Evolutionary conservation across 2,329 filamentous ascomycete genomes (phyloP).

Genomic region (Xylariaceae sp.): DNA sequence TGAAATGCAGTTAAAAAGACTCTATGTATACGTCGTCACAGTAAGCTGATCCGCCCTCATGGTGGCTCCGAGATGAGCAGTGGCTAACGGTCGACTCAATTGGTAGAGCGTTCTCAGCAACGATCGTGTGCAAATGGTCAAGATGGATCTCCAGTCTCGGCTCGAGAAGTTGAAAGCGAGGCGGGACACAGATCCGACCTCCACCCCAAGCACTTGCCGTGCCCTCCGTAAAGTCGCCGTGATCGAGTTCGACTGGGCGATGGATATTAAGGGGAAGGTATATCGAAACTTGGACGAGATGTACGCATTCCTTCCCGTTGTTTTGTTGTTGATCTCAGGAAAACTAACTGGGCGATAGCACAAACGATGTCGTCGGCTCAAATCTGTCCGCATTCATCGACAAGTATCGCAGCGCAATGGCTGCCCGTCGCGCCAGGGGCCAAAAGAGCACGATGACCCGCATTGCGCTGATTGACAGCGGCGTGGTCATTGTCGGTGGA

Average conservation of each 20-base stretch:
- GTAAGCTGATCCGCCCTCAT: background rate
- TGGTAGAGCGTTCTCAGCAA: background rate
- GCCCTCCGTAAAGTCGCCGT: background rate
- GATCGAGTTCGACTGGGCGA: background rate
- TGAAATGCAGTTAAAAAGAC: background rate
- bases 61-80: background rate
- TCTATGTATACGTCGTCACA: background rate
- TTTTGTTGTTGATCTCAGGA: background rate
- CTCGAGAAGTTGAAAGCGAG: background rate
- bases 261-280: background rate
- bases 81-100: background rate
- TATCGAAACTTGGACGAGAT: background rate
- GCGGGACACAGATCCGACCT: background rate
- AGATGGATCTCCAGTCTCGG: background rate
- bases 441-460: background rate
- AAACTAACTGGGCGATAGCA: background rate
- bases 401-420: background rate
- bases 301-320: background rate
- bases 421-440: background rate
- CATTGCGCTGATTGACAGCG: background rate
- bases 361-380: background rate
- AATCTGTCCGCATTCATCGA: background rate
- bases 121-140: background rate
- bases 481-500: background rate
- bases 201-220: background rate